Evolutionary conservation across 345 rosid genomes (phyloP), one percentile per base, ranked within the genome.

Genomic region (Murraya paniculata): DNA sequence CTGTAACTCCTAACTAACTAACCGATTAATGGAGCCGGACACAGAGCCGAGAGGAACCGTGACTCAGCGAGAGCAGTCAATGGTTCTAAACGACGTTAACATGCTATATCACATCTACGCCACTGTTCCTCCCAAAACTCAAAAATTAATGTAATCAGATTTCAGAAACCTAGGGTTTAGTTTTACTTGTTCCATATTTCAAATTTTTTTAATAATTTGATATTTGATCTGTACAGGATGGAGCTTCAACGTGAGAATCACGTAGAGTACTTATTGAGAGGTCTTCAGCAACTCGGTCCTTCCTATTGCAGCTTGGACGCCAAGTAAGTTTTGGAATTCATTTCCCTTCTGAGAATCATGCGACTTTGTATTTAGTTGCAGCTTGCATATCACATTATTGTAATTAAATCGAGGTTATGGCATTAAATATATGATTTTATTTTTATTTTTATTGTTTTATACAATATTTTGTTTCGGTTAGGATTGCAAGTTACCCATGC

Each of bases 191-290:
- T 56, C n/a, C 6, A 55, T 6, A 13, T 31, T 10, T 30, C 31
- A 11, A 22, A 1, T 68, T 3, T 30, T 50, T 59, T 64, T 10
- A 18, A 5, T 28, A 62, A 45, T 79, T 72, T 28, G 65, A 24
- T 25, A 39, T 39, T 71, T 69, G 76, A 58, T 64, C 50, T 71
- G 8, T 55, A 30, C 53, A 95, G 98, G 91, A 11, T 89, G 85
- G 94, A 92, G 93, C 84, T 93, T 85, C 91, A 91, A 61, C 91
- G 94, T 31, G 93, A 92, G 3, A 88, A 86, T 82, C 98, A 95
- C 57, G n/a, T 91, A 18, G 92, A 90, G 79, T 95, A 90, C 85
- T 72, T 95, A 22, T 87, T 86, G 69, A 77, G 77, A 57, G 99
- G 97, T 27, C 91, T 95, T 74, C 73, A 64, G 77, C 82, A 85